A percentile compares a stretch with the other conserved stretches of the same genome.
Evolutionary conservation across 352 stramenopile genomes (phyloP).

Genomic region (Pythium inflatum): DNA sequence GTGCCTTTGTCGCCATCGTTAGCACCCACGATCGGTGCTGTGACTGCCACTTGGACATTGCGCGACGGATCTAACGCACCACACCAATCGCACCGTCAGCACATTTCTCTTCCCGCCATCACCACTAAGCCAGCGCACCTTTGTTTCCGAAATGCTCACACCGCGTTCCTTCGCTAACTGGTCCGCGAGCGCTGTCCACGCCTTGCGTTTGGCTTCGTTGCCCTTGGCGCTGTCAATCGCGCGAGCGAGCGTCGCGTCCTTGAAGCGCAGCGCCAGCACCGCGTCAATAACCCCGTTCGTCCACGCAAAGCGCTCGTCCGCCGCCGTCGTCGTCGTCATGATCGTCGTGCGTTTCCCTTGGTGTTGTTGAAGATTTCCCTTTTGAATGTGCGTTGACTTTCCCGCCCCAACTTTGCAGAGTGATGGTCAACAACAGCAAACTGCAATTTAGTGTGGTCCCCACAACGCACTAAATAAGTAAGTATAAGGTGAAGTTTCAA

Average conservation of each 20-base stretch:
- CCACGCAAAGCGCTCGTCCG: conserved; percentile 27
- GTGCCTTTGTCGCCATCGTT: background rate
- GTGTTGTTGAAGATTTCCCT: conserved; percentile 16
- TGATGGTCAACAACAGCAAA: too few species aligned
- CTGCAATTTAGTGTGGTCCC: background rate
- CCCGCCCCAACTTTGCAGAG: conserved; percentile 3
- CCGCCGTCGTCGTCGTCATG: background rate
- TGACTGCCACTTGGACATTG: conserved; percentile 33
- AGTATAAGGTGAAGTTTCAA: background rate
- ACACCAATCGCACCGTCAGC: background rate
- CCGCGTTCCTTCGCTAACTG: conserved; percentile 7
- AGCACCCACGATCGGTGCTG: conserved; percentile 21
- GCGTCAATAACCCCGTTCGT: conserved; percentile 25
- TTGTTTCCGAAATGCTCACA: conserved; percentile 18
- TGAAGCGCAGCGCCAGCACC: conserved; percentile 28
- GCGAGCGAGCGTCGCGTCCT: conserved; percentile 7
- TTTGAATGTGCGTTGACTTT: conserved; percentile 11
- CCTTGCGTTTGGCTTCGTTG: conserved; percentile 27
- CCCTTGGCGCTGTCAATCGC: conserved; percentile 20
- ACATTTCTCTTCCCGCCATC: background rate
- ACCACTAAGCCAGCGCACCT: background rate
- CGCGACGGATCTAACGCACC: conserved; percentile 20
- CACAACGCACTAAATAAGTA: background rate
- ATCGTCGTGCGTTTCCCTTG: background rate
- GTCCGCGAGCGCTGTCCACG: conserved; percentile 18